Base-by-base conservation (phyloP, 2,329 filamentous ascomycete species). In the Ascochyta viciae-villosae region DNA sequence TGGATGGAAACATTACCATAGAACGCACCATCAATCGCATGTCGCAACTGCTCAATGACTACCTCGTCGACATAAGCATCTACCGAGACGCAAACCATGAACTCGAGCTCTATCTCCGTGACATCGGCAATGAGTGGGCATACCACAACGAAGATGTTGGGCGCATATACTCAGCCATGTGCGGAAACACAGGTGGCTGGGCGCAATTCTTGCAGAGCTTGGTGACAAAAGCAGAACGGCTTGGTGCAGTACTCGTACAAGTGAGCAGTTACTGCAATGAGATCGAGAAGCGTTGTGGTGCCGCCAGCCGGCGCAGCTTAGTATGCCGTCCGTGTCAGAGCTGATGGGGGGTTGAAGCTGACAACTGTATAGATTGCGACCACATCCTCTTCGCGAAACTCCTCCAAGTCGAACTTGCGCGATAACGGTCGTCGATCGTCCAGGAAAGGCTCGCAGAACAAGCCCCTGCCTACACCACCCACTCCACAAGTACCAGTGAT, bases 141-240 rank as follows among this genome's bases (percentile, higher is more conserved):
- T 83, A 86, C 52, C 77, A 82, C 47, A 78, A 83, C 15, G 75
- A 78, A 24, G 86, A 89, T 43, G 84, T 90, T 22, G 82, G 84
- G 33, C 87, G 90, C 42, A 91, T 96, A 19, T 95, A 90, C 65
- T 85, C 88, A 37, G 92, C 93, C 34, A 98, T 98, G 93, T 89
- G 90, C 68, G 91, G 91, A 31, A 98, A 98, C 66, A 89, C 92
- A 8, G 90, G 96, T 61, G 92, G 93, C 39, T 98, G 94, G 94
- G 86, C 88, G 54, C 87, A 88, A 53, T 92, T 92, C 6, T 88
- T 96, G 68, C 83, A 87, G 50, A 89, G 89, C 50, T 81, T 97
- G 56, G 88, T 92, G 71, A 84, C 84, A 22, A 91, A 89, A 69
- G 88, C 89, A 13, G 85, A 88, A 58, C 83, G 85, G 40, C 80